phyloP scores from a whole-genome alignment of 345 rosid genomes.

The Ceriops zippeliana region DNA sequence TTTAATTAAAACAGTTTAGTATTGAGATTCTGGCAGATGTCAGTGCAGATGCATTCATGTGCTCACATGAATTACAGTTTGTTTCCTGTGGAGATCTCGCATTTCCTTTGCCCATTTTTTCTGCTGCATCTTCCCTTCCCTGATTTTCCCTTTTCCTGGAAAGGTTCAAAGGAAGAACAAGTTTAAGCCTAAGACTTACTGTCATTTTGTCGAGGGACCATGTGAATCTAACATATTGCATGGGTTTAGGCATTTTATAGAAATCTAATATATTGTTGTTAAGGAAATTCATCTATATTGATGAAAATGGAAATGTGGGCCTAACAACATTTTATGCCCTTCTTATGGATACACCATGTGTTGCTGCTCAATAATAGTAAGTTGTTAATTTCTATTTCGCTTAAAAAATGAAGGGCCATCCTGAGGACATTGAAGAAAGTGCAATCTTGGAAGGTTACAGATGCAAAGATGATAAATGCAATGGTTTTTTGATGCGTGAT shows the following conservation, averaged over 20 bases:
- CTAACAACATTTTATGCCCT: background rate
- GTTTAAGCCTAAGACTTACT: background rate
- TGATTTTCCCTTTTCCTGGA: background rate
- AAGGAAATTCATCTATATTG: background rate
- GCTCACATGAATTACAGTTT: too few relatives aligned
- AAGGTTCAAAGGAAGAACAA: too few relatives aligned
- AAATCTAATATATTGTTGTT: background rate
- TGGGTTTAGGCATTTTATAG: background rate
- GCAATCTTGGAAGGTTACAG: slow-evolving; percentile 88
- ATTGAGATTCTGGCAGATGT: too few relatives aligned
- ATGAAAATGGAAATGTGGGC: background rate
- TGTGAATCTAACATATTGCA: background rate
- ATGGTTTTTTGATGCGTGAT: slow-evolving; percentile 79
- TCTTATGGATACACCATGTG: background rate
- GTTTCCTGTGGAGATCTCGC: too few relatives aligned
- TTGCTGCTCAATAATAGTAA: slow-evolving; percentile 10
- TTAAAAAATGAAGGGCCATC: slow-evolving; percentile 47
- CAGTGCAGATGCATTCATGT: too few relatives aligned
- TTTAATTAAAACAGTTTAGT: background rate
- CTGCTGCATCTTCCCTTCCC: background rate
- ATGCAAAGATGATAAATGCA: slow-evolving; percentile 61
- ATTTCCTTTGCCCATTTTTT: too few relatives aligned
- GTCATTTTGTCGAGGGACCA: too few relatives aligned
- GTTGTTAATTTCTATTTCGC: background rate
- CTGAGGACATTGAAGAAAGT: slow-evolving; percentile 73